Percentiles rank a stretch among this genome's conserved stretches.
Conservation (phyloP, 257 asterid species). For the Solanum etuberosum region DNA sequence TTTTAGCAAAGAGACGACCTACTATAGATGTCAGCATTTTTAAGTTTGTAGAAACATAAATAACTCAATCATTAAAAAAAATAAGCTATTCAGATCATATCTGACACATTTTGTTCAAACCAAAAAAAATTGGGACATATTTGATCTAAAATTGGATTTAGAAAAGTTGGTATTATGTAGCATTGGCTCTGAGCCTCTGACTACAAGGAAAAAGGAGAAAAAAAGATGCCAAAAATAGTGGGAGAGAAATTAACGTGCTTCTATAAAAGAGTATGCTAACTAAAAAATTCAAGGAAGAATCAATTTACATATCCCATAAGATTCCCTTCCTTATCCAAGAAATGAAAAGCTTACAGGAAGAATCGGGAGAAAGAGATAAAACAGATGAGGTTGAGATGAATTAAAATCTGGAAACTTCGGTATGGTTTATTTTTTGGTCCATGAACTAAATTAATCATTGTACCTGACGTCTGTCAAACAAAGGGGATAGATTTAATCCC, state of each 20-base stretch:
- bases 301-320: not conserved
- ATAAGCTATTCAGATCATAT: not conserved
- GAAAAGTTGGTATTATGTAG: not conserved
- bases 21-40: not conserved
- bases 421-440: not conserved
- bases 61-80: not conserved
- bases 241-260: not conserved
- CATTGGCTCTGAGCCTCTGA: not conserved
- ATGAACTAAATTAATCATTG: not conserved
- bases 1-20: not conserved
- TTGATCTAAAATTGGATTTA: not conserved
- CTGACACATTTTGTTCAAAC: not conserved
- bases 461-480: conserved; percentile 96
- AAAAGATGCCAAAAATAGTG: not conserved
- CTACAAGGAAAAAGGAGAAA: not conserved
- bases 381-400: not conserved
- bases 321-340: not conserved
- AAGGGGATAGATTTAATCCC: conserved; percentile 85
- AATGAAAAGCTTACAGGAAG: not conserved
- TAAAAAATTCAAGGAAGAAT: not conserved
- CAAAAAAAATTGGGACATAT: not conserved
- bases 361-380: not conserved
- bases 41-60: not conserved
- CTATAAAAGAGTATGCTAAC: not conserved
- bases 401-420: not conserved